Evolutionary conservation across 2,329 filamentous ascomycete species (phyloP), one percentile per base, ranked within the genome.

Genomic region (Aspergillus carbonarius): DNA sequence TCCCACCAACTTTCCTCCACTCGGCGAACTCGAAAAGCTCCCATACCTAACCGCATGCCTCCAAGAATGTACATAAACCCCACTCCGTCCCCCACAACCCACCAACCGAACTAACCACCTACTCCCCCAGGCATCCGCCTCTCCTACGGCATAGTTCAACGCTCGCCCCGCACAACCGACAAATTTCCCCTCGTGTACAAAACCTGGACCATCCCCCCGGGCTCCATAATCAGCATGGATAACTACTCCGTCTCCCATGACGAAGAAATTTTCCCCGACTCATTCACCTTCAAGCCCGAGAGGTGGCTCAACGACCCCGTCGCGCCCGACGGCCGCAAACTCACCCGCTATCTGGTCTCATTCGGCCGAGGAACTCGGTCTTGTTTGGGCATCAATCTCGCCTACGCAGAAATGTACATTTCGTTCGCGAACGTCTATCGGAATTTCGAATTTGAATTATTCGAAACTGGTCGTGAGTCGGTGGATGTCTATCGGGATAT

Each of bases 1-100:
- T 55, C 64, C 62, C 5, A 58, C 52, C 25, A 55, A 55, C 17
- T 48, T 60, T 5, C 59, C 62, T 2, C 32, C 63, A 13, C 40
- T 64, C 35, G 48, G 55, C 9, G 63, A 70, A 15, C 63, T 75
- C 5, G 71, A 75, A 58, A 63, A 66, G 37, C 63, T 74, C 15
- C 72, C 72, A 2, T 76, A 73, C 53, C 59, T 75, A 9, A 52
- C 51, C 2, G 60, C 39, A 23, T 60, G 58, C 39, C 54, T 63
- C 35, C 55, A 63, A 48, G 60, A 63, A 52, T 51, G 59, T 61
- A 20, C 17, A 52, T 39, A 20, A 5, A 12, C 9, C n/a, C n/a
- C 1, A 2, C 27, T 34, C 10, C 47, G 3, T 17, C 12, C 27
- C 25, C 25, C 42, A n/a, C 4, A 18, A 42, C 13, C 18, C 13